A percentile compares a stretch with the other conserved stretches of the same genome.
Evolutionary conservation across 2,329 filamentous ascomycete genomes (phyloP).

Genomic region (Fusarium sp.): DNA sequence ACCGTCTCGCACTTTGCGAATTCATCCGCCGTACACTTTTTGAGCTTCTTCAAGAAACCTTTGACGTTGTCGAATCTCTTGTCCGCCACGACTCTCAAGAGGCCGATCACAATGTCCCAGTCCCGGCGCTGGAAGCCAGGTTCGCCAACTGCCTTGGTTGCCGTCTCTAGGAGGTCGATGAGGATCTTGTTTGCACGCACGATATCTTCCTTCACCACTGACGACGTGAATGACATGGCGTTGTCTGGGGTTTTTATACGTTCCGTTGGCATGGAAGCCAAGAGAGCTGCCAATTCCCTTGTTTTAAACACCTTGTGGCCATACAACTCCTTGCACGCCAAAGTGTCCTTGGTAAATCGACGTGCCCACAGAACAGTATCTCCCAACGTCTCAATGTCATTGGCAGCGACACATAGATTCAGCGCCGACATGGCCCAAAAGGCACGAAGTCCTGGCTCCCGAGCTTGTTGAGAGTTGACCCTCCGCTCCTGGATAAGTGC

Average conservation of each 20-base stretch:
- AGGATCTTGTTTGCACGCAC: constrained; percentile 26
- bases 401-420: constrained; percentile 41
- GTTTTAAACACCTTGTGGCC: constrained; percentile 5
- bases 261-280: constrained; percentile 26
- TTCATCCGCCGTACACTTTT: not conserved
- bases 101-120: constrained; percentile 17
- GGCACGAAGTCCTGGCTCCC: constrained; percentile 33
- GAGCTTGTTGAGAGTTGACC: constrained; percentile 36
- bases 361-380: constrained; percentile 44
- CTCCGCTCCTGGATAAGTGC: constrained; percentile 35
- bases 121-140: constrained; percentile 19
- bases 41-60: constrained; percentile 5
- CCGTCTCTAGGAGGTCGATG: constrained; percentile 29
- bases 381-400: constrained; percentile 36
- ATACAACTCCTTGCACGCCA: constrained; percentile 32
- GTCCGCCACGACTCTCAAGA: constrained; percentile 7
- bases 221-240: constrained; percentile 1
- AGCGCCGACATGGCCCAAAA: constrained; percentile 45
- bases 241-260: not conserved
- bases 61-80: constrained; percentile 7
- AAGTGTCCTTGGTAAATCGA: constrained; percentile 46
- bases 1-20: constrained; percentile 1
- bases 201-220: constrained; percentile 5
- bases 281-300: constrained; percentile 31
- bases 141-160: constrained; percentile 12